These are phyloP conservation scores for Psilocybe sp. DNA, from an alignment of 768 basidiomycete genomes.

Conservation along the genomic window DNA sequence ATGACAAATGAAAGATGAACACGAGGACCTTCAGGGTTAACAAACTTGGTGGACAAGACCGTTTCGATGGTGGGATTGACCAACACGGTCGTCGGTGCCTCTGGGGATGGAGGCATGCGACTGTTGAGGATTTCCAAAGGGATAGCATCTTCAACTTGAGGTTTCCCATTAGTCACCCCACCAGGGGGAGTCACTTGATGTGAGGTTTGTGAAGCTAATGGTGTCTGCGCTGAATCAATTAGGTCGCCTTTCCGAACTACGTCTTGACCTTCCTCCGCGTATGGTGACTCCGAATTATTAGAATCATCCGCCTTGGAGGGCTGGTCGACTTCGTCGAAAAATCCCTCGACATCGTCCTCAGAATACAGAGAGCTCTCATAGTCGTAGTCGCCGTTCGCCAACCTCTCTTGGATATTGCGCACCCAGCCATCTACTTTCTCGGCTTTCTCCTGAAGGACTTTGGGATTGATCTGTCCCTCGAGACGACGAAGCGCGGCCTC, in stretches of 20 bases:
- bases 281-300: conserved; percentile 9
- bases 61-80: conserved; percentile 10
- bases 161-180: conserved; percentile 39
- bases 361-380: conserved; percentile 60
- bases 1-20: conserved; percentile 73
- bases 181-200: conserved; percentile 24
- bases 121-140: conserved; percentile 66
- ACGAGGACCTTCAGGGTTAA: conserved; percentile 34
- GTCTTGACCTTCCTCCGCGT: conserved; percentile 18
- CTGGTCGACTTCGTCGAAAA: conserved; percentile 23
- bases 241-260: conserved; percentile 10
- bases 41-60: conserved; percentile 32
- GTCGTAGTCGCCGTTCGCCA: conserved; percentile 62
- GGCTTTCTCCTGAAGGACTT: conserved; percentile 66
- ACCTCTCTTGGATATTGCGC: conserved; percentile 62
- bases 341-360: conserved; percentile 28
- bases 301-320: conserved; percentile 15
- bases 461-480: conserved; percentile 82
- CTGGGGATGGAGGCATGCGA: conserved; percentile 36
- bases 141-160: conserved; percentile 57
- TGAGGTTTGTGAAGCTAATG: conserved; percentile 28
- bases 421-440: conserved; percentile 85
- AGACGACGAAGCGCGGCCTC: conserved; percentile 78
- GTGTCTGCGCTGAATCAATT: conserved; percentile 25
- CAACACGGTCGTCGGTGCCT: conserved; percentile 18